Conservation (phyloP, 2,329 filamentous ascomycete species). For the Rugonectria rugulosa region DNA sequence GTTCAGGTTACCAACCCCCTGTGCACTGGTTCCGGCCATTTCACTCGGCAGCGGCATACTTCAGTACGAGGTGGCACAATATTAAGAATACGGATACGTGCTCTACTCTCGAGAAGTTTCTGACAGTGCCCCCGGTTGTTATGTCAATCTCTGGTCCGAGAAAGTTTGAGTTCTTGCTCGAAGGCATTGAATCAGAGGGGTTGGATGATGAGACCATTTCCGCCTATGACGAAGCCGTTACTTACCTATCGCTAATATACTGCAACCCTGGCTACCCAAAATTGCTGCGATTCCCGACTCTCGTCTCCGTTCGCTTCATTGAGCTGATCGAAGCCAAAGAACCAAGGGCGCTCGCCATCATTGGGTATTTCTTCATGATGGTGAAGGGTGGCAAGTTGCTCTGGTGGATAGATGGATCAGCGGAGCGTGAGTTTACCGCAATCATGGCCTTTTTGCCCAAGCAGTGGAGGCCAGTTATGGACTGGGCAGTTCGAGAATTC, state of each 20-base stretch:
- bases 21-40: constrained; percentile 21
- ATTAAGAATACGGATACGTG: neutral
- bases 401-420: constrained; percentile 19
- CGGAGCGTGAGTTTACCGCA: constrained; percentile 15
- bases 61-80: neutral
- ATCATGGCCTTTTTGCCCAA: constrained; percentile 14
- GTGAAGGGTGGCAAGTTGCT: constrained; percentile 3
- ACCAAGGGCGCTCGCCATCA: constrained; percentile 7
- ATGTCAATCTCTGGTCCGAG: too few relatives aligned
- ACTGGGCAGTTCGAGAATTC: constrained; percentile 6
- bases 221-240: constrained; percentile 1
- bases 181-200: neutral
- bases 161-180: constrained; percentile 9
- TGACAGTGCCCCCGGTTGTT: neutral
- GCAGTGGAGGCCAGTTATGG: constrained; percentile 17
- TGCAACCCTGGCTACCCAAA: neutral
- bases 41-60: neutral
- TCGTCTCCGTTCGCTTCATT: neutral
- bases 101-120: neutral
- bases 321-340: constrained; percentile 14
- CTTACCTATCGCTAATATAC: neutral
- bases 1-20: neutral
- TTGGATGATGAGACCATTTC: neutral
- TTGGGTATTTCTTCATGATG: constrained; percentile 20
- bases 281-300: constrained; percentile 7